Conservation (phyloP, 1,284 basidiomycete genomes). For the Ceratobasidium theobromae region DNA sequence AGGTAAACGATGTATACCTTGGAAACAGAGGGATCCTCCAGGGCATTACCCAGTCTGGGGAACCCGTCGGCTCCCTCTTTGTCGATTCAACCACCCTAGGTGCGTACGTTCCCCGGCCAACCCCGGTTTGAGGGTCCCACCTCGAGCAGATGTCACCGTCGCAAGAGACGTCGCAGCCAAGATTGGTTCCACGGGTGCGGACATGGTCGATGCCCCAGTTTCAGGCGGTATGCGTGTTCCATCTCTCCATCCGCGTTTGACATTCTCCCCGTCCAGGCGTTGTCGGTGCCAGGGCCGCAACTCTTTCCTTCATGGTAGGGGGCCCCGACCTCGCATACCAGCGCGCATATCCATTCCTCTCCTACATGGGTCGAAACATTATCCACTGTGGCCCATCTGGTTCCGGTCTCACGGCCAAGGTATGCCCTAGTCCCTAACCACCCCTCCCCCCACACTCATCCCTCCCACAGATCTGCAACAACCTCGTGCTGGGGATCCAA, state of each 20-base stretch:
- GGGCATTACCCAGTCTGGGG: constrained; percentile 38
- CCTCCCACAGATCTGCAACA: constrained; percentile 68
- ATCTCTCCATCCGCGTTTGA: background rate
- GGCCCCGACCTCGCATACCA: constrained; percentile 62
- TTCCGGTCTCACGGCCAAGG: constrained; percentile 78
- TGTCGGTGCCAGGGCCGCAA: constrained; percentile 79
- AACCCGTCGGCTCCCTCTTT: constrained; percentile 56
- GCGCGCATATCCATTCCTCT: constrained; percentile 60
- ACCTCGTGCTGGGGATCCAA: constrained; percentile 67
- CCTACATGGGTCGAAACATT: constrained; percentile 76
- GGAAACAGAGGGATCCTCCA: constrained; percentile 60
- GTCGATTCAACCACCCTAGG: constrained; percentile 84
- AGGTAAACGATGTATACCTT: constrained; percentile 73
- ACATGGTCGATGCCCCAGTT: constrained; percentile 88
- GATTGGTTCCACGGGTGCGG: constrained; percentile 60
- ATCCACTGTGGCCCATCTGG: constrained; percentile 87
- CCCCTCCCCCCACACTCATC: background rate
- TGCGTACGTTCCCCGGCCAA: background rate
- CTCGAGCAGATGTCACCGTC: constrained; percentile 59
- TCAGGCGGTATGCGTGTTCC: constrained; percentile 66
- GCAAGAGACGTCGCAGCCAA: constrained; percentile 63
- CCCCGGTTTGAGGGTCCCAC: background rate
- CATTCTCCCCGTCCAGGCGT: constrained; percentile 56
- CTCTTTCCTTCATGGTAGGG: constrained; percentile 90
- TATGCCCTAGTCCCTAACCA: background rate